phyloP scores from a whole-genome alignment of 345 rosid genomes.

The Lenwebbia sp. region DNA sequence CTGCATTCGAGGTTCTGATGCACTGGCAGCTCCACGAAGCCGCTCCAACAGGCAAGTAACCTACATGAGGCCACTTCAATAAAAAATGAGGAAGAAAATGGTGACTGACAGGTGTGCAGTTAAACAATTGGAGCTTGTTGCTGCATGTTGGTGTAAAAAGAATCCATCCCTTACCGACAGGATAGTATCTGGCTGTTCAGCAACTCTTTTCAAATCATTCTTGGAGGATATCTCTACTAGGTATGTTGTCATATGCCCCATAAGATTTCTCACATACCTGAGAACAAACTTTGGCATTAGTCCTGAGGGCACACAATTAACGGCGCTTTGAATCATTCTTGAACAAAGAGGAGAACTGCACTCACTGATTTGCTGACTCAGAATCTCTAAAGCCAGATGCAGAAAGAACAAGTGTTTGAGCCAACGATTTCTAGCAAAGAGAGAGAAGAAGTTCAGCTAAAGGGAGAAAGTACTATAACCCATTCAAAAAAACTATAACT shows the following conservation, averaged over 20 bases:
- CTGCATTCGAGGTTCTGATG: slow-evolving; percentile 91
- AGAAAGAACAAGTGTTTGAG: slow-evolving; percentile 89
- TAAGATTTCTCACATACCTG: slow-evolving; percentile 82
- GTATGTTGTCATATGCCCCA: slow-evolving; percentile 60
- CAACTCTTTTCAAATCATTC: slow-evolving; percentile 62
- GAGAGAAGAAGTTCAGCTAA: slow-evolving; percentile 4
- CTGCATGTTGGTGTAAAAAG: background rate
- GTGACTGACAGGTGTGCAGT: background rate
- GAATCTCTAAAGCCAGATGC: slow-evolving; percentile 74
- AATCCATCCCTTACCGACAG: slow-evolving; percentile 40
- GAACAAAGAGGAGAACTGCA: slow-evolving; percentile 4
- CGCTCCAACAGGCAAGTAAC: slow-evolving; percentile 85
- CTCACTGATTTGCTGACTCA: slow-evolving; percentile 88
- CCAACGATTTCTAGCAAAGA: slow-evolving; percentile 67
- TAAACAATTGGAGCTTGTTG: background rate
- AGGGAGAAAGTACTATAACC: background rate
- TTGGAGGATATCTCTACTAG: slow-evolving; percentile 63
- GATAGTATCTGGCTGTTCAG: slow-evolving; percentile 84
- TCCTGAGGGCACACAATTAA: slow-evolving; percentile 3
- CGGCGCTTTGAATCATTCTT: background rate
- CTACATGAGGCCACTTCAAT: slow-evolving; percentile 23
- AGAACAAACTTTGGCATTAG: slow-evolving; percentile 11
- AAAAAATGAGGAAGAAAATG: background rate
- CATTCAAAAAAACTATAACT: slow-evolving; percentile 2
- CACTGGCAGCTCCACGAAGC: slow-evolving; percentile 93